Conservation (phyloP, 805 yeast genomes). For the Candida nemodendra region DNA sequence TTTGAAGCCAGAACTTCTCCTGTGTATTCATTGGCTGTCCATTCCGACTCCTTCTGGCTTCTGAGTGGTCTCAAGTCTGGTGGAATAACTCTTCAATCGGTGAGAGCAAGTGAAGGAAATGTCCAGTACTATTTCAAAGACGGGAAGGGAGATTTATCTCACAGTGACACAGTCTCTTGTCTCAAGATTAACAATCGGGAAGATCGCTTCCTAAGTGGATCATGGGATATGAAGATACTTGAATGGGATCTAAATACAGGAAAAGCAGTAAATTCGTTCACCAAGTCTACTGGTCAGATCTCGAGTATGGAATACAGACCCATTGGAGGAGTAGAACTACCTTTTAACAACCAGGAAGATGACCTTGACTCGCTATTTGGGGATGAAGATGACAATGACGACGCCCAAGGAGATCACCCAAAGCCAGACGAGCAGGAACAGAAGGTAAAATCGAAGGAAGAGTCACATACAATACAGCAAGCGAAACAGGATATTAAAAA, state of each 20-base stretch:
- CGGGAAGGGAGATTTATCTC: constrained; percentile 39
- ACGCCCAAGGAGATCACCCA: no score
- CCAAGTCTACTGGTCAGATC: constrained; percentile 72
- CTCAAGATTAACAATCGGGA: constrained; percentile 62
- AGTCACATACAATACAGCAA: neutral
- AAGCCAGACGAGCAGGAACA: constrained; percentile 18
- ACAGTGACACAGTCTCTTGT: constrained; percentile 73
- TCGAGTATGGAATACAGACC: constrained; percentile 76
- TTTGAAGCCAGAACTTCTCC: constrained; percentile 73
- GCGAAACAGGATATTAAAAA: constrained; percentile 15
- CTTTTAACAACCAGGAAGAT: constrained; percentile 14
- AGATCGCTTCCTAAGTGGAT: constrained; percentile 68
- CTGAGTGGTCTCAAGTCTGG: constrained; percentile 80
- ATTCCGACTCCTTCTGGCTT: constrained; percentile 80
- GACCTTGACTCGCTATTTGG: constrained; percentile 22
- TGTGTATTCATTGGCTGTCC: constrained; percentile 83
- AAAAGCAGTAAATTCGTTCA: constrained; percentile 43
- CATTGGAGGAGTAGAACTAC: constrained; percentile 45
- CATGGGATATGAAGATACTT: constrained; percentile 82
- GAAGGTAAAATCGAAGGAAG: constrained; percentile 16
- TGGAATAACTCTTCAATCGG: constrained; percentile 81
- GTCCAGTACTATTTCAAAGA: constrained; percentile 68
- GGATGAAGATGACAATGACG: constrained; percentile 27
- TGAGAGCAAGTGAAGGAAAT: constrained; percentile 78
- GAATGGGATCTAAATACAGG: constrained; percentile 90